phyloP scores from a whole-genome alignment of 2,329 filamentous ascomycete species.

The Leptographium lundbergii region DNA sequence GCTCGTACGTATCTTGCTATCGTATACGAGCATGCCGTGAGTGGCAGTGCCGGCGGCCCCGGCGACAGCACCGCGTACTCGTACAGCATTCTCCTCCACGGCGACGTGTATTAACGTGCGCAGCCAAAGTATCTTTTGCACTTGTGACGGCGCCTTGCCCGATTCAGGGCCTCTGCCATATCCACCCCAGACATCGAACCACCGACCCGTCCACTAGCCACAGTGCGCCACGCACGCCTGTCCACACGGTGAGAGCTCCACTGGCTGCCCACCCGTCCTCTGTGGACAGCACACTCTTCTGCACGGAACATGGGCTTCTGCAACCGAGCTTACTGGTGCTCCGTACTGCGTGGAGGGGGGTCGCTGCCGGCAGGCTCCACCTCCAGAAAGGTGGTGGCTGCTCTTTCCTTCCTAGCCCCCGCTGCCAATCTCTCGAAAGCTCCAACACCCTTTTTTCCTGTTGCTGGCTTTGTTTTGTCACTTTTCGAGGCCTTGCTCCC shows the following conservation, averaged over 20 bases:
- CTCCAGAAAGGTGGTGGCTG: conserved; percentile 7
- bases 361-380: conserved; percentile 11
- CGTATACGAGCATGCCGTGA: too few relatives aligned
- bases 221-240: neutral
- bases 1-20: neutral
- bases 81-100: neutral
- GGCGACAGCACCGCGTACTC: neutral
- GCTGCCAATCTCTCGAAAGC: conserved; percentile 11
- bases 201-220: neutral
- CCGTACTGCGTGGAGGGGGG: conserved; percentile 3
- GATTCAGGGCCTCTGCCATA: neutral
- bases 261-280: neutral
- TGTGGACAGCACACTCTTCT: neutral
- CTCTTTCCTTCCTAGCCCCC: conserved; percentile 11
- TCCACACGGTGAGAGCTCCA: neutral
- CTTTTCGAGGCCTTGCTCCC: neutral
- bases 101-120: neutral
- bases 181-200: neutral
- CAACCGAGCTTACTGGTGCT: conserved; percentile 12
- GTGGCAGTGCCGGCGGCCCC: neutral
- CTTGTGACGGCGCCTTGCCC: neutral
- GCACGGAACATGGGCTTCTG: neutral
- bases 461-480: neutral
- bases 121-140: neutral
- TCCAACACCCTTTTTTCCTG: conserved; percentile 1